These are phyloP conservation scores for Penicillium herquei DNA, from an alignment of 495 filamentous ascomycete species.

Conservation along the genomic window DNA sequence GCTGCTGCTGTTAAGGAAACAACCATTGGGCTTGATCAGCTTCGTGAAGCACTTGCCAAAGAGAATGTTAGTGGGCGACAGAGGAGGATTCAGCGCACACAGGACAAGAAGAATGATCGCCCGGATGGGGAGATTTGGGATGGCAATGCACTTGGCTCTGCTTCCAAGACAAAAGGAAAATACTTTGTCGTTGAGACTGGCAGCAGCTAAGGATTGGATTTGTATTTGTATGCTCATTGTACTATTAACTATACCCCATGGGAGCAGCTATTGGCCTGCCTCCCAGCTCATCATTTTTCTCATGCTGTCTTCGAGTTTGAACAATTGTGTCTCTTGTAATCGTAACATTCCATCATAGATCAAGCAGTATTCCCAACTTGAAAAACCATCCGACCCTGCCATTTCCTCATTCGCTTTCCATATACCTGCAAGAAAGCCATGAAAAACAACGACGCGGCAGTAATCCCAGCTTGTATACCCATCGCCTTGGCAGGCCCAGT, in stretches of 20 bases:
- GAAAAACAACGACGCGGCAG: conserved; percentile 9
- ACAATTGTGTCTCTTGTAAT: not conserved
- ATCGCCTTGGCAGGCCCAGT: conserved; percentile 11
- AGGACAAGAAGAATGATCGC: conserved; percentile 26
- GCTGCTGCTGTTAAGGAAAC: conserved; percentile 49
- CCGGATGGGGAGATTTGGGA: conserved; percentile 45
- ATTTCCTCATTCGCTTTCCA: conserved; percentile 14
- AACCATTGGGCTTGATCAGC: conserved; percentile 49
- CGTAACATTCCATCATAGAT: not conserved
- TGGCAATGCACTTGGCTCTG: conserved; percentile 68
- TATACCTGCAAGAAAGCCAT: conserved; percentile 13
- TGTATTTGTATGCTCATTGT: not conserved
- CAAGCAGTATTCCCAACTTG: not conserved
- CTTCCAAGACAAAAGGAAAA: conserved; percentile 62
- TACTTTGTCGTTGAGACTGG: conserved; percentile 80
- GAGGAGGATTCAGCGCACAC: conserved; percentile 42
- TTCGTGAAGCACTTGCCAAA: conserved; percentile 51
- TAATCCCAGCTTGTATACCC: conserved; percentile 14
- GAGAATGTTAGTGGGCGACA: conserved; percentile 54
- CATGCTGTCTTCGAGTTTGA: not conserved
- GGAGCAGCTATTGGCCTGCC: conserved; percentile 2
- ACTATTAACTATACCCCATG: conserved; percentile 9
- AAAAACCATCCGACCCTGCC: conserved; percentile 14
- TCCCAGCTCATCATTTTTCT: not conserved
- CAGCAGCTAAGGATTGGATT: conserved; percentile 2